Percentiles rank a stretch among this genome's conserved stretches.
These are phyloP conservation scores for Erigeron philadelphicus DNA, from an alignment of 140 eudicot species.

Conservation along the genomic window DNA sequence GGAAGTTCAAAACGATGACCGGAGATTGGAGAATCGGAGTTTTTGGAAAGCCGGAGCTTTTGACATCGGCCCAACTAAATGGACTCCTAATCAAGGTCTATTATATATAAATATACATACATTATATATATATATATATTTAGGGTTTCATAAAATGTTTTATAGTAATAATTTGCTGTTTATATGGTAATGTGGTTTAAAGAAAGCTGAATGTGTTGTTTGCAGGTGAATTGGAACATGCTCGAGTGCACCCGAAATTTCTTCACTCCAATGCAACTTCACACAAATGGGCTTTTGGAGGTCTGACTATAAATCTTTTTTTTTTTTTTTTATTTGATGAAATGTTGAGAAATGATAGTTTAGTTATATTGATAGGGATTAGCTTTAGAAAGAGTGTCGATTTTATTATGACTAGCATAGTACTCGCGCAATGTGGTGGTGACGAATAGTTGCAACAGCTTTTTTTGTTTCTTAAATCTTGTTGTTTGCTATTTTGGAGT, in stretches of 20 bases:
- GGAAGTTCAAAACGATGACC: slow-evolving; percentile 30
- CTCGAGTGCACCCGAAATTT: slow-evolving; percentile 90
- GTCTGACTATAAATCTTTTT: slow-evolving; percentile 24
- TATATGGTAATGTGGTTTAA: too few relatives aligned
- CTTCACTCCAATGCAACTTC: slow-evolving; percentile 98
- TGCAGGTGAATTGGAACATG: slow-evolving; percentile 90
- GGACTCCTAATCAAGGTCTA: slow-evolving; percentile 45
- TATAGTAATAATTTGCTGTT: too few relatives aligned
- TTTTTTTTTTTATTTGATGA: not conserved
- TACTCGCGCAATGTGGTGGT: too few relatives aligned
- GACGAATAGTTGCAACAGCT: too few relatives aligned
- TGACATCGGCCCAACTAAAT: slow-evolving; percentile 43
- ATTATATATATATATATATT: too few relatives aligned
- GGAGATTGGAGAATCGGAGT: slow-evolving; percentile 28
- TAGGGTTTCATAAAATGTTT: too few relatives aligned
- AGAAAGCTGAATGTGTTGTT: not conserved
- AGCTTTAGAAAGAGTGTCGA: too few relatives aligned
- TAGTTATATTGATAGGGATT: too few relatives aligned
- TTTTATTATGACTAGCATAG: too few relatives aligned
- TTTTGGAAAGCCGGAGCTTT: slow-evolving; percentile 89
- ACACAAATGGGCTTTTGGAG: slow-evolving; percentile 99
- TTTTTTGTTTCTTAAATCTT: too few relatives aligned
- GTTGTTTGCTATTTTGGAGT: too few relatives aligned
- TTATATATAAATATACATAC: too few relatives aligned
- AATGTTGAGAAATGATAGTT: not conserved